phyloP scores from a whole-genome alignment of 2,329 filamentous ascomycete genomes.

The Sporothrix phasma region DNA sequence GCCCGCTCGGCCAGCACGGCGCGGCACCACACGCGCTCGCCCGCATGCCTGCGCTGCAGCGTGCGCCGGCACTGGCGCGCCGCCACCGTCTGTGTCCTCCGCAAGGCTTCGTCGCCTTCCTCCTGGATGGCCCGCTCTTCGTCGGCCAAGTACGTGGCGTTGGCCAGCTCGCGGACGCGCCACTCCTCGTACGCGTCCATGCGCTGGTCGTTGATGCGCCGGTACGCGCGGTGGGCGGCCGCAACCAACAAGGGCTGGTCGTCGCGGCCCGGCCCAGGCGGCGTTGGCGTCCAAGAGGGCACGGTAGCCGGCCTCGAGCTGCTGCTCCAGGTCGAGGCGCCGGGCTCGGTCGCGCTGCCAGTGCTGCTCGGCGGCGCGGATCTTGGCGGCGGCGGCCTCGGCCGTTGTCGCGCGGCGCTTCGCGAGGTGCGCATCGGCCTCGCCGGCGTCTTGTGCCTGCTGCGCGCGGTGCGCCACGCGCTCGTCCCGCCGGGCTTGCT shows the following conservation, averaged over 20 bases:
- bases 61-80: conserved; percentile 25
- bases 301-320: conserved; percentile 36
- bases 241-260: conserved; percentile 20
- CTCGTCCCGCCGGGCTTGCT: conserved; percentile 31
- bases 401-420: conserved; percentile 28
- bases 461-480: conserved; percentile 20
- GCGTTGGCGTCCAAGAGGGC: conserved; percentile 7
- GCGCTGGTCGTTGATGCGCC: conserved; percentile 32
- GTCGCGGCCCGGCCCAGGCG: conserved; percentile 29
- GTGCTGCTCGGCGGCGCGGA: conserved; percentile 27
- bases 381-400: conserved; percentile 21
- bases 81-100: conserved; percentile 23
- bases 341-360: conserved; percentile 33
- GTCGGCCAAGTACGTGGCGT: conserved; percentile 28
- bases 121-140: conserved; percentile 32
- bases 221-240: conserved; percentile 26
- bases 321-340: conserved; percentile 33
- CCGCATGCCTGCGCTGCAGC: conserved; percentile 27
- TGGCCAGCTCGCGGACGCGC: conserved; percentile 31
- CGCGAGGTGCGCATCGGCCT: conserved; percentile 22
- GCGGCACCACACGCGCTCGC: conserved; percentile 39
- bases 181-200: conserved; percentile 31
- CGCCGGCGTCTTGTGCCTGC: conserved; percentile 8
- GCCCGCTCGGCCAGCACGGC: conserved; percentile 35
- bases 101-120: conserved; percentile 35